Base-by-base conservation (phyloP, 495 filamentous ascomycete species). In the Aspergillus nidulans region DNA sequence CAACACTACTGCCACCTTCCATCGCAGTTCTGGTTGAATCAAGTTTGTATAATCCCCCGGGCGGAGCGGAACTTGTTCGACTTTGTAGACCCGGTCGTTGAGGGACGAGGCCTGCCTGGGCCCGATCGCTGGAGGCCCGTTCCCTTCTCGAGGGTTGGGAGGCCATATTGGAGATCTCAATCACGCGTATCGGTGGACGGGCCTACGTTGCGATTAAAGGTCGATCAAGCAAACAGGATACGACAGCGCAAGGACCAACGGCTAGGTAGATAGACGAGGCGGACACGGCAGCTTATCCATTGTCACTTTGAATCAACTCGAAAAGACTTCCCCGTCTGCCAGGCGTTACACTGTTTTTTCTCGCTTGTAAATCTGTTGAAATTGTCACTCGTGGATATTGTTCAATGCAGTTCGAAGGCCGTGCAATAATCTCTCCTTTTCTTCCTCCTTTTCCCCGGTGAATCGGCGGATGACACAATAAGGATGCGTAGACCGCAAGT, bases 261-360 rank as follows among this genome's bases (percentile, higher is more conserved):
- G 68, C 66, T 73, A 67, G 52, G 62, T 67, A 53, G 63, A 60
- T 62, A 54, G 61, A 55, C 65, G 61, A 61, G 55, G 42, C 52
- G 48, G 55, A 52, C 64, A 60, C 65, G 46, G 63, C 69, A 64
- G 63, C 55, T 64, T 58, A 67, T 70, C 72, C 72, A 75, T 75
- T 63, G 64, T 71, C 63, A 62, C 59, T 63, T 44, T 55, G 36
- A 28, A 26, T 24, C 20, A 25, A 46, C 15, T 47, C 15, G 41
- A 26, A 49, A 46, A 28, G 21, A 20, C 9, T 30, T 32, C 46
- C 45, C 20, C 8, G 53, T 24, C 16, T n/a, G 45, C n/a, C 18
- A n/a, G 25, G 5, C 36, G 45, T 44, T 23, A 6, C 15, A 43
- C 6, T 18, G 13, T 20, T 36, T 45, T n/a, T 45, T 20, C 18